These are phyloP conservation scores for Arthrobotrys sphaeroides DNA, from an alignment of 2,329 filamentous ascomycete species.

Conservation along the genomic window DNA sequence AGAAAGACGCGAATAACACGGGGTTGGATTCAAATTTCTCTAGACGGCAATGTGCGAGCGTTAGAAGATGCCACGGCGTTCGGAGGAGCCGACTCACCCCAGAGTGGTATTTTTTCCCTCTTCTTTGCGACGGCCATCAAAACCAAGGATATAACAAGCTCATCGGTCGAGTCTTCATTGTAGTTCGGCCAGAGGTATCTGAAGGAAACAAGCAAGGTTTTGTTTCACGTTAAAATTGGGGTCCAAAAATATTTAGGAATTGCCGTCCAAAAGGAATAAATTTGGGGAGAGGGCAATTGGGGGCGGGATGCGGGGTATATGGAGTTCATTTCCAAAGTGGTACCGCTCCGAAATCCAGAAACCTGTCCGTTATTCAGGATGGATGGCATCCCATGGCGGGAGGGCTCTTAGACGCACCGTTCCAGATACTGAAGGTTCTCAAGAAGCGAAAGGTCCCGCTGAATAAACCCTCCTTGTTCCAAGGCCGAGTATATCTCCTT, in stretches of 20 bases:
- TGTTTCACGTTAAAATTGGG: neutral
- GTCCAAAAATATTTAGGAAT: neutral
- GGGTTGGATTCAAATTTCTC: conserved; percentile 79
- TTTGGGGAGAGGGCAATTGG: neutral
- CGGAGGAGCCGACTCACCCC: conserved; percentile 69
- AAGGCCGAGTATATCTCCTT: conserved; percentile 87
- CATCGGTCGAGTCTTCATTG: conserved; percentile 85
- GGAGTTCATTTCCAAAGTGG: neutral
- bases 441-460: conserved; percentile 79
- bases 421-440: conserved; percentile 93
- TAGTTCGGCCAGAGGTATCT: conserved; percentile 97
- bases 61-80: neutral
- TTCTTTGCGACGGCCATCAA: conserved; percentile 88
- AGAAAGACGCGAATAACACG: conserved; percentile 85
- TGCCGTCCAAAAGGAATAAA: neutral
- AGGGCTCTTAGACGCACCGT: conserved; percentile 65
- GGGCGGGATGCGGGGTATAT: neutral
- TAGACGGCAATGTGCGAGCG: conserved; percentile 59
- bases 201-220: conserved; percentile 23
- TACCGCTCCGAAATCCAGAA: neutral
- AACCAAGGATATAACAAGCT: conserved; percentile 86
- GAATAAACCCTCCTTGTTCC: conserved; percentile 80
- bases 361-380: neutral
- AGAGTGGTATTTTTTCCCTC: conserved; percentile 84
- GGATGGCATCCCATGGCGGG: neutral